These are phyloP conservation scores for Taiozyma sp. DNA, from an alignment of 1,139 yeast species.

Conservation along the genomic window DNA sequence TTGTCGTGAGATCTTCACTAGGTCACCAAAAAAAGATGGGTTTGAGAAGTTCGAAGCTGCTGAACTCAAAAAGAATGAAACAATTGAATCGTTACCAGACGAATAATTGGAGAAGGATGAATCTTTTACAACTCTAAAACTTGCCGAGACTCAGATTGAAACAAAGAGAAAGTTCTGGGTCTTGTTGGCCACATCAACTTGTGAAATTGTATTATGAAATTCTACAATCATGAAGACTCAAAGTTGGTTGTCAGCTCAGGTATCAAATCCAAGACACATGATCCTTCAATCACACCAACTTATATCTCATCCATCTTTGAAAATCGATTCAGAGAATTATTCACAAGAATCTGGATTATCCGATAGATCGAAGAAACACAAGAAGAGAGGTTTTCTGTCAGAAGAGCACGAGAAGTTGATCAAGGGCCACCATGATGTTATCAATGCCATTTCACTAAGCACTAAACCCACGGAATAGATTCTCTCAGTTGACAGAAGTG, in stretches of 20 bases:
- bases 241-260: conserved; percentile 31
- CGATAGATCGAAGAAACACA: conserved; percentile 15
- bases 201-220: conserved; percentile 46
- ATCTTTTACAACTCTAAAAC: conserved; percentile 26
- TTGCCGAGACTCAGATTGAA: conserved; percentile 20
- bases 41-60: conserved; percentile 31
- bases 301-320: conserved; percentile 33
- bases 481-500: conserved; percentile 59
- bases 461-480: conserved; percentile 55
- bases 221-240: conserved; percentile 36
- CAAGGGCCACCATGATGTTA: conserved; percentile 42
- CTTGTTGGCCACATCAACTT: conserved; percentile 33
- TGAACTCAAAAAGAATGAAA: conserved; percentile 9
- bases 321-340: conserved; percentile 30
- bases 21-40: conserved; percentile 30
- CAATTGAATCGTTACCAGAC: conserved; percentile 2
- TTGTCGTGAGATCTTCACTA: conserved; percentile 53
- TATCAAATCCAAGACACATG: neutral
- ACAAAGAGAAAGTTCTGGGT: conserved; percentile 23
- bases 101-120: conserved; percentile 3
- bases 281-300: conserved; percentile 13
- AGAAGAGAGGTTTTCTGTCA: conserved; percentile 28
- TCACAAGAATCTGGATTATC: conserved; percentile 13
- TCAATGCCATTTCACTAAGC: conserved; percentile 45
- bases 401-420: conserved; percentile 33